Percentiles rank a stretch among this genome's conserved stretches.
Conservation (phyloP, 768 basidiomycete species). For the Lactifluus subvellereus region DNA sequence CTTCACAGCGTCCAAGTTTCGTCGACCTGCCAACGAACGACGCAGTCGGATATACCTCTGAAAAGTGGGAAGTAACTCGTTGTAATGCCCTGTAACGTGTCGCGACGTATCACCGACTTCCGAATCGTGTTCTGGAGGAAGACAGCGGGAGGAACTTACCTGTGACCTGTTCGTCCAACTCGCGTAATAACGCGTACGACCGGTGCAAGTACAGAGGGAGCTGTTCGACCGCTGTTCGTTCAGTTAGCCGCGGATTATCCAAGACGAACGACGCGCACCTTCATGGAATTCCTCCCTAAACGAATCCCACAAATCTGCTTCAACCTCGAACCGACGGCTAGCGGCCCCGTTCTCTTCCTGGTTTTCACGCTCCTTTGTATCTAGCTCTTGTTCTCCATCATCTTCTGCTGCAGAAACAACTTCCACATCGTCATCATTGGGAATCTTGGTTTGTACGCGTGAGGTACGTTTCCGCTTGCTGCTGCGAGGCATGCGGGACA, state of each 20-base stretch:
- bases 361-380: not conserved
- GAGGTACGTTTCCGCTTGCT: constrained; percentile 20
- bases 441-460: constrained; percentile 1
- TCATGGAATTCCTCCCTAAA: constrained; percentile 24
- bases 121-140: not conserved
- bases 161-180: constrained; percentile 20
- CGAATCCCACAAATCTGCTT: constrained; percentile 17
- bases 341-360: not conserved
- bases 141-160: not conserved
- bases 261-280: not conserved
- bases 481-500: constrained; percentile 2
- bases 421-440: not conserved
- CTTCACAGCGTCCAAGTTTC: not conserved
- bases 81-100: constrained; percentile 9
- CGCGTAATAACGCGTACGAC: constrained; percentile 20
- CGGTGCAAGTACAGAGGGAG: constrained; percentile 24
- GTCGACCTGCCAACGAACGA: constrained; percentile 3
- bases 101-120: not conserved
- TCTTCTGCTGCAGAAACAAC: not conserved
- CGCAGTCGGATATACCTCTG: constrained; percentile 18
- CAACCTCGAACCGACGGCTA: constrained; percentile 2
- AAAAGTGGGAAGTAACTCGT: constrained; percentile 16
- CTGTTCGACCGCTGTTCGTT: constrained; percentile 19
- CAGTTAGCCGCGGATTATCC: not conserved
- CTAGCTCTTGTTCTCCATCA: constrained; percentile 7